These are phyloP conservation scores for Boletus coccyginus DNA, from an alignment of 768 basidiomycete species.

Conservation along the genomic window DNA sequence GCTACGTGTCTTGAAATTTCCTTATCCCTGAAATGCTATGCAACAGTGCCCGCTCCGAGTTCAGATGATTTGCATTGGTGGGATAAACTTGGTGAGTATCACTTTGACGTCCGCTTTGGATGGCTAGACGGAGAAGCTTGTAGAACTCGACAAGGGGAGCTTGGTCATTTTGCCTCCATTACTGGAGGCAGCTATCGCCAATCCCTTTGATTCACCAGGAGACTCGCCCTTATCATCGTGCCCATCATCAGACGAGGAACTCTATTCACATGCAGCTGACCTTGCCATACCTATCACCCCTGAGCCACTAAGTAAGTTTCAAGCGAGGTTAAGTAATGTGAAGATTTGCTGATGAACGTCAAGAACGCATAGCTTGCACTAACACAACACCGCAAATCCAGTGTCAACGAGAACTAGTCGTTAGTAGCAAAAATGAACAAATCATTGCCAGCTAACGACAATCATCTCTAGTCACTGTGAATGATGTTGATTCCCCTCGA, in stretches of 20 bases:
- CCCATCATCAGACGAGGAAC: constrained; percentile 81
- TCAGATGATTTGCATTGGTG: constrained; percentile 79
- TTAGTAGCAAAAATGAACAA: too few relatives aligned
- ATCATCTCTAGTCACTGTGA: too few relatives aligned
- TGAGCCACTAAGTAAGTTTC: constrained; percentile 11
- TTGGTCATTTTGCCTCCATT: constrained; percentile 37
- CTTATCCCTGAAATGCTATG: constrained; percentile 2
- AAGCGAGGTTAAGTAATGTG: too few relatives aligned
- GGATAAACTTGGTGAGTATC: constrained; percentile 60
- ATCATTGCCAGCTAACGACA: too few relatives aligned
- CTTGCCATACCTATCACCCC: constrained; percentile 65
- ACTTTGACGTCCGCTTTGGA: not conserved
- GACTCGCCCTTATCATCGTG: constrained; percentile 70
- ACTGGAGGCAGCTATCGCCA: constrained; percentile 43
- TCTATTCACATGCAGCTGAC: constrained; percentile 72
- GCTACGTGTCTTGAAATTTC: not conserved
- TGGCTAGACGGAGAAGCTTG: not conserved
- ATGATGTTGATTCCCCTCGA: too few relatives aligned
- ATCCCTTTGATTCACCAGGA: constrained; percentile 73
- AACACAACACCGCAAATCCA: too few relatives aligned
- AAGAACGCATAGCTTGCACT: too few relatives aligned
- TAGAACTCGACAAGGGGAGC: constrained; percentile 18
- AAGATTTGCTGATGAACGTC: too few relatives aligned
- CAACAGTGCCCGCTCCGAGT: constrained; percentile 80
- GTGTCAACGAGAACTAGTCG: too few relatives aligned